phyloP scores from a whole-genome alignment of 495 filamentous ascomycete species.

The Penicillium steckii region DNA sequence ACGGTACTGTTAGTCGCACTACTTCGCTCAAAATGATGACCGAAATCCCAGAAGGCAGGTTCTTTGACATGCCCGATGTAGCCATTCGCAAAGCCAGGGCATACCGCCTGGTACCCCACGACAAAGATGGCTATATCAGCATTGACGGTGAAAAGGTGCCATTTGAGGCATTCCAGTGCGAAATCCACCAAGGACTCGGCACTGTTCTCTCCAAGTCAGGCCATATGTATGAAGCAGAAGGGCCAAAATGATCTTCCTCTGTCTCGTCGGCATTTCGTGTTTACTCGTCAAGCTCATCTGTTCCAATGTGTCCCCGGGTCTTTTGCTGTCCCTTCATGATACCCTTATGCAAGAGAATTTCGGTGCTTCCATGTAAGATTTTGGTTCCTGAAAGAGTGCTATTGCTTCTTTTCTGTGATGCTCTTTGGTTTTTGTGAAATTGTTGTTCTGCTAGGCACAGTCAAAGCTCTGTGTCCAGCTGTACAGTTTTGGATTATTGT shows the following conservation, averaged over 20 bases:
- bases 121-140: conserved; percentile 77
- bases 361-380: conserved; percentile 7
- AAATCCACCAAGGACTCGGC: conserved; percentile 83
- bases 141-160: conserved; percentile 89
- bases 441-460: not conserved
- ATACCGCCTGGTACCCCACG: conserved; percentile 77
- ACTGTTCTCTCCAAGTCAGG: conserved; percentile 73
- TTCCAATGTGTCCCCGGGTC: conserved; percentile 4
- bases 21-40: conserved; percentile 65
- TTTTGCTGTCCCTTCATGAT: conserved; percentile 32
- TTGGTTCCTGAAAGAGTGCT: not conserved
- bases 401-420: not conserved
- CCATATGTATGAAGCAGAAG: conserved; percentile 71
- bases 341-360: conserved; percentile 35
- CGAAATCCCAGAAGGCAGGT: conserved; percentile 64
- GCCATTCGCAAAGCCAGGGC: conserved; percentile 77
- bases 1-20: conserved; percentile 66
- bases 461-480: conserved; percentile 6
- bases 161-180: conserved; percentile 86
- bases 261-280: not conserved
- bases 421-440: not conserved
- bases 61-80: conserved; percentile 78
- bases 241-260: conserved; percentile 29
- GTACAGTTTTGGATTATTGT: conserved; percentile 9
- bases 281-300: conserved; percentile 4